Evolutionary conservation across 257 asterid species (phyloP).

Genomic region (Forsythia suspensa): DNA sequence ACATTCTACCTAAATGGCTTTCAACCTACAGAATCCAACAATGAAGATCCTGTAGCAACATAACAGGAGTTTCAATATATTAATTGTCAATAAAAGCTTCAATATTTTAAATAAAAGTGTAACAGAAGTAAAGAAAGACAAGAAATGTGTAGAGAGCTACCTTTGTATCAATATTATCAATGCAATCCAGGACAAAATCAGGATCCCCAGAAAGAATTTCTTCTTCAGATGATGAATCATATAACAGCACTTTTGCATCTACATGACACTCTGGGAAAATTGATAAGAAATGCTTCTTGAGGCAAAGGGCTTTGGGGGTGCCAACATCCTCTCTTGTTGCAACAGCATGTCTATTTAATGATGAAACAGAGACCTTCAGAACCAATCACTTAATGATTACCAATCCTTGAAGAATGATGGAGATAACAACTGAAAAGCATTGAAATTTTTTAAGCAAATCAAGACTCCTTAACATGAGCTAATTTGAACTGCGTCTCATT

Average conservation of each 20-base stretch:
- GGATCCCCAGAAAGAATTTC: conserved; percentile 90
- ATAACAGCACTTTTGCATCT: conserved; percentile 75
- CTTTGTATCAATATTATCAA: conserved; percentile 95
- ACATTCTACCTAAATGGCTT: background rate
- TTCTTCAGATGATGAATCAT: conserved; percentile 86
- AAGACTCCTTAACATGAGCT: conserved; percentile 13
- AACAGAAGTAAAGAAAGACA: background rate
- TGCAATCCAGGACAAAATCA: conserved; percentile 89
- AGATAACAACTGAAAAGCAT: background rate
- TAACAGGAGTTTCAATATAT: background rate
- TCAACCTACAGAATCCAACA: background rate
- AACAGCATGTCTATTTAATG: conserved; percentile 95
- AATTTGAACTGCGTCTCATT: conserved; percentile 16
- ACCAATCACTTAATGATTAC: conserved; percentile 26
- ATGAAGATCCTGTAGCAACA: conserved; percentile 14
- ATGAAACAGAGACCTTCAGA: conserved; percentile 88
- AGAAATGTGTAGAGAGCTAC: conserved; percentile 29
- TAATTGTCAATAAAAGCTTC: too few species aligned
- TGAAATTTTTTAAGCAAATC: conserved; percentile 16
- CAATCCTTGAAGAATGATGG: conserved; percentile 9
- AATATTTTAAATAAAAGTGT: background rate
- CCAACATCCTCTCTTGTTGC: conserved; percentile 98
- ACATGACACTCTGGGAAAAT: conserved; percentile 89
- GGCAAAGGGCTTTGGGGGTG: conserved; percentile 79
- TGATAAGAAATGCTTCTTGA: conserved; percentile 75